Conservation (phyloP, 2,329 filamentous ascomycete genomes). For the Chalaropsis thielavioides region DNA sequence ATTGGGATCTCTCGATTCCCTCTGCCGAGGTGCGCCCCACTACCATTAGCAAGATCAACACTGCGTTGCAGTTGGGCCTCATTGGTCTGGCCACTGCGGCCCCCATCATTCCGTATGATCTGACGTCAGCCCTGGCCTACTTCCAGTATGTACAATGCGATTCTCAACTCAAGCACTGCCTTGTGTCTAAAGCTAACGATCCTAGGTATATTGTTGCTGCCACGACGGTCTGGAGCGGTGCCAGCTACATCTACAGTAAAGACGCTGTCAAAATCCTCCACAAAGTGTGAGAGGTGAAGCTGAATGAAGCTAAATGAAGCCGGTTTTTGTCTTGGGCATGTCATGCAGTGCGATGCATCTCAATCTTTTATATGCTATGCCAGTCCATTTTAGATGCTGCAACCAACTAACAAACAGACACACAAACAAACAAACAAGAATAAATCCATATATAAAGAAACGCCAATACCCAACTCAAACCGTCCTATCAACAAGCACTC, state of each 20-base stretch:
- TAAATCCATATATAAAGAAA: neutral
- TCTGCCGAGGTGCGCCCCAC: constrained; percentile 74
- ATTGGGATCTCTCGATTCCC: constrained; percentile 94
- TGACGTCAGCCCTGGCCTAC: constrained; percentile 40
- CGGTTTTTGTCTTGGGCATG: neutral
- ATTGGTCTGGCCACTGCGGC: constrained; percentile 73
- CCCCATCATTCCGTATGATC: constrained; percentile 52
- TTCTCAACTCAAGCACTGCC: neutral
- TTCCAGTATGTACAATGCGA: constrained; percentile 42
- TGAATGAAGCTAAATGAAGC: neutral
- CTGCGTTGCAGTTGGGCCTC: constrained; percentile 73
- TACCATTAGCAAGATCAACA: constrained; percentile 82
- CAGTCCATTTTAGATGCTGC: neutral
- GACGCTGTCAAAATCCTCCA: constrained; percentile 77
- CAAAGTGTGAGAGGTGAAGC: constrained; percentile 17
- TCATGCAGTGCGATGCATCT: neutral
- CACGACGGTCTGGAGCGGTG: constrained; percentile 86
- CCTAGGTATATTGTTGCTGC: constrained; percentile 65
- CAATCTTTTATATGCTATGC: neutral
- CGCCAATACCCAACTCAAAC: neutral
- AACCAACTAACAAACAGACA: neutral
- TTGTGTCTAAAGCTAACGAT: neutral
- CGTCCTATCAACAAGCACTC: neutral
- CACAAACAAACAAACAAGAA: constrained; percentile 1
- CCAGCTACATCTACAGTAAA: constrained; percentile 82